A percentile compares a stretch with the other conserved stretches of the same genome.
Conservation (phyloP, 805 yeast genomes). For the Barnettozyma sp. region DNA sequence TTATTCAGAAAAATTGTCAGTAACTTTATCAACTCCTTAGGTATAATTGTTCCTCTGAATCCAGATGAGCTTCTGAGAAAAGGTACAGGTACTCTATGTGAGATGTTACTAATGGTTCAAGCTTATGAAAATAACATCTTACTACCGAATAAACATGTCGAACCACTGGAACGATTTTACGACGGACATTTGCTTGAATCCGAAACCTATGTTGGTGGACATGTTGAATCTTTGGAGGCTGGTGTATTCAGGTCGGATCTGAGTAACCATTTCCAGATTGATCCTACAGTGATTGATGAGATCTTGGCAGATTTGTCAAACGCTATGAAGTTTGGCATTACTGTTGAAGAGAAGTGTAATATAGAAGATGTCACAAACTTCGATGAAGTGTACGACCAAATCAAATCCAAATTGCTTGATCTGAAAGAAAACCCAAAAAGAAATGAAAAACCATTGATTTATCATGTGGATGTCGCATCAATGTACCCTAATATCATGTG, state of each 20-base stretch:
- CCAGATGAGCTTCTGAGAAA: conserved; percentile 95
- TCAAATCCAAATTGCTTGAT: conserved; percentile 48
- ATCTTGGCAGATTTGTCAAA: conserved; percentile 63
- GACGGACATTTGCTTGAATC: conserved; percentile 91
- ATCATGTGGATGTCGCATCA: conserved; percentile 98
- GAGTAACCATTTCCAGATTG: conserved; percentile 65
- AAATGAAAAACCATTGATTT: conserved; percentile 75
- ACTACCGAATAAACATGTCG: conserved; percentile 89
- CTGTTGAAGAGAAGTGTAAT: conserved; percentile 67
- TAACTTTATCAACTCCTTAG: conserved; percentile 91
- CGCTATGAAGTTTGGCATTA: conserved; percentile 77
- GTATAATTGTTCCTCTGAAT: conserved; percentile 90
- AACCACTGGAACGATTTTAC: conserved; percentile 90
- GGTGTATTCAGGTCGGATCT: conserved; percentile 95
- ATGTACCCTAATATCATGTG: conserved; percentile 99
- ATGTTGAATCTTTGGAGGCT: conserved; percentile 94
- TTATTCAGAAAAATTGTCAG: conserved; percentile 94
- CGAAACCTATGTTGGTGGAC: conserved; percentile 98
- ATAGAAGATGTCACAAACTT: conserved; percentile 76
- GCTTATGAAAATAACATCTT: conserved; percentile 75
- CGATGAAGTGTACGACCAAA: conserved; percentile 61
- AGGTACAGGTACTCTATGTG: conserved; percentile 98
- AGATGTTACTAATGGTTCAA: conserved; percentile 94
- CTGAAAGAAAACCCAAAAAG: conserved; percentile 58
- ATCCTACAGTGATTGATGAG: conserved; percentile 77